Percentiles rank a stretch among this genome's conserved stretches.
Evolutionary conservation across 495 filamentous ascomycete genomes (phyloP).

Genomic region (Collariella sp.): DNA sequence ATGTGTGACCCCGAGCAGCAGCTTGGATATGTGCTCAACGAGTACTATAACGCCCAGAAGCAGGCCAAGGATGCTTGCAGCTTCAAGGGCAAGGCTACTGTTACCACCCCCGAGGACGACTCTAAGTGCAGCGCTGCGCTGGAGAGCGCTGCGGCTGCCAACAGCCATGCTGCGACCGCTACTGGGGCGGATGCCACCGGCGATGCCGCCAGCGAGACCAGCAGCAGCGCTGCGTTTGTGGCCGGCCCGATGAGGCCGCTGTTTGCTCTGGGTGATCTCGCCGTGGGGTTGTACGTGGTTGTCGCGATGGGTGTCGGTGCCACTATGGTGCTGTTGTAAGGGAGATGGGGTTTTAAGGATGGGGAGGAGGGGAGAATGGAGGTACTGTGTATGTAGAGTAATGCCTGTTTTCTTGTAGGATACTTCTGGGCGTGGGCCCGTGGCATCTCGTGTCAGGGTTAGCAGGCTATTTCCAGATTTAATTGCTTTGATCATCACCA

Average conservation of each 20-base stretch:
- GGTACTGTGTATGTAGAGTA: background rate
- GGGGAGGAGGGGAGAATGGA: background rate
- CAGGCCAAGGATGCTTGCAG: slow-evolving; percentile 54
- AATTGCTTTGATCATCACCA: background rate
- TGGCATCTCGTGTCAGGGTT: too few species aligned
- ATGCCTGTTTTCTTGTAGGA: background rate
- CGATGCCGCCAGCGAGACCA: slow-evolving; percentile 18
- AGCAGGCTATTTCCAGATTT: background rate
- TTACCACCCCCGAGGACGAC: slow-evolving; percentile 10
- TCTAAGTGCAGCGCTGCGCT: slow-evolving; percentile 27
- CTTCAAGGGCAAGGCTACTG: slow-evolving; percentile 47
- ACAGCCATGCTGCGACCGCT: slow-evolving; percentile 39
- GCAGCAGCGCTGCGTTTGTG: slow-evolving; percentile 25
- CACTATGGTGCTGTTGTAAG: slow-evolving; percentile 70
- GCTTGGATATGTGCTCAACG: slow-evolving; percentile 71
- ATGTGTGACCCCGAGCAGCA: slow-evolving; percentile 77
- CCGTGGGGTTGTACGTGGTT: slow-evolving; percentile 58
- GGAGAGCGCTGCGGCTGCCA: slow-evolving; percentile 37
- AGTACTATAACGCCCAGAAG: slow-evolving; percentile 64
- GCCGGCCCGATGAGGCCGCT: slow-evolving; percentile 40
- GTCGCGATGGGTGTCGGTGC: slow-evolving; percentile 59
- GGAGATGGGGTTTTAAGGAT: too few species aligned
- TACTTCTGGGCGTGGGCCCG: background rate
- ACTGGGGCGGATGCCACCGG: too few species aligned
- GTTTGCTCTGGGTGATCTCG: slow-evolving; percentile 55